Conservation (phyloP, 2,329 filamentous ascomycete genomes). For the Colletotrichum sp. region DNA sequence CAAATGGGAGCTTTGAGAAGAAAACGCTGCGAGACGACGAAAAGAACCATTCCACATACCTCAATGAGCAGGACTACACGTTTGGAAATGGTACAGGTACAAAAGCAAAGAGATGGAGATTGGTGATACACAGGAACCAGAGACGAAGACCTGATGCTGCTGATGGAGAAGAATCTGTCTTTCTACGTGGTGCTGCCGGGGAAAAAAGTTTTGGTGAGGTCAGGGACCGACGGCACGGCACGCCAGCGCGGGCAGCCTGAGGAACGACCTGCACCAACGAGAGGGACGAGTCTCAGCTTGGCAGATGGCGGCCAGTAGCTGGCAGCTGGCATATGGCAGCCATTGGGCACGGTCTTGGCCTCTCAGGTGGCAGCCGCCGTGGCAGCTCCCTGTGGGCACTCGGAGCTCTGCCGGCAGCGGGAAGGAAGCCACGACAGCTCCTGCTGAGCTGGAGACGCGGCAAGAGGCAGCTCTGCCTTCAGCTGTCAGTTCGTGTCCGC, state of each 20-base stretch:
- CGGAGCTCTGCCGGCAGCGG: neutral
- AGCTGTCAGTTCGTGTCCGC: neutral
- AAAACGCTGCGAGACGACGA: neutral
- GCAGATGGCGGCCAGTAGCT: neutral
- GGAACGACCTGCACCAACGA: conserved; percentile 2
- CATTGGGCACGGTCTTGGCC: too few species aligned
- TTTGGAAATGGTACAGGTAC: neutral
- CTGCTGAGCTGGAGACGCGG: neutral
- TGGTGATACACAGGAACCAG: conserved; percentile 18
- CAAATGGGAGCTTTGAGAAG: neutral
- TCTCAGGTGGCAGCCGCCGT: neutral
- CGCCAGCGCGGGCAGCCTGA: conserved; percentile 1
- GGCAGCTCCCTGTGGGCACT: neutral
- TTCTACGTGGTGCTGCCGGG: neutral
- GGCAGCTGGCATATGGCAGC: fast-evolving
- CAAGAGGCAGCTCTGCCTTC: neutral
- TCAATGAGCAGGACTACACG: conserved; percentile 18
- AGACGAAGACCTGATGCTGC: neutral
- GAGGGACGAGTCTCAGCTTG: neutral
- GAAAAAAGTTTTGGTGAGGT: conserved; percentile 22
- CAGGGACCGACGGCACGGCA: conserved; percentile 3
- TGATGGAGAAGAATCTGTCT: neutral
- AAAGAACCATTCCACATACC: conserved; percentile 10
- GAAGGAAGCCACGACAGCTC: neutral
- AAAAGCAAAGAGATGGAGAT: conserved; percentile 45